These are phyloP conservation scores for Hericium coralloides DNA, from an alignment of 768 basidiomycete species.

Conservation along the genomic window DNA sequence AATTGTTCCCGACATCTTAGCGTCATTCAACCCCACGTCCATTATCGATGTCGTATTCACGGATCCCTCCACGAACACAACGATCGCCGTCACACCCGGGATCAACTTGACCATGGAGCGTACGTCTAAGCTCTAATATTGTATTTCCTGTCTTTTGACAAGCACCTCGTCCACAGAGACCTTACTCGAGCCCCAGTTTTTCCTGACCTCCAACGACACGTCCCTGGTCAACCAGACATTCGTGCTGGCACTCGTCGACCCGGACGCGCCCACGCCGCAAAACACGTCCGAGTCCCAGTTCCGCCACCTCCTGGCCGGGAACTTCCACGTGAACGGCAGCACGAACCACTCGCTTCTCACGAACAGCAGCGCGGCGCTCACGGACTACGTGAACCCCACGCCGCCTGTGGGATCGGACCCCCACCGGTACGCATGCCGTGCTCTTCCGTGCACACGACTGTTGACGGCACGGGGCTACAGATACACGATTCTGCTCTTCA, in stretches of 20 bases:
- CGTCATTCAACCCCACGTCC: not conserved
- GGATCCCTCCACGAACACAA: not conserved
- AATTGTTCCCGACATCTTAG: constrained; percentile 3
- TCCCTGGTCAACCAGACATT: constrained; percentile 13
- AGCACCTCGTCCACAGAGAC: not conserved
- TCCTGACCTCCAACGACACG: constrained; percentile 5
- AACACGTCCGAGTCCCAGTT: constrained; percentile 20
- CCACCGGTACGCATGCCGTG: constrained; percentile 19
- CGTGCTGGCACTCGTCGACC: constrained; percentile 25
- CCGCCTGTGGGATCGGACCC: constrained; percentile 24
- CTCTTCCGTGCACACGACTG: constrained; percentile 20
- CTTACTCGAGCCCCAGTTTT: constrained; percentile 9
- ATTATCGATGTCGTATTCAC: not conserved
- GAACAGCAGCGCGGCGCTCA: constrained; percentile 23
- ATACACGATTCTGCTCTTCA: constrained; percentile 23
- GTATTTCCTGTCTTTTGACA: not conserved
- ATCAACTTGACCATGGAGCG: constrained; percentile 6
- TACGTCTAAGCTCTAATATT: not conserved
- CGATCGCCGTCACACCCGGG: not conserved
- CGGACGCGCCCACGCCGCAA: constrained; percentile 25
- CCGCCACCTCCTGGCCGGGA: constrained; percentile 21
- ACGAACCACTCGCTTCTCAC: constrained; percentile 13
- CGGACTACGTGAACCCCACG: constrained; percentile 22
- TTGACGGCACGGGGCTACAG: constrained; percentile 7
- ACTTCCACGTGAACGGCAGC: constrained; percentile 15